These are phyloP conservation scores for Candida maltosa DNA, from an alignment of 805 yeast species.

Conservation along the genomic window DNA sequence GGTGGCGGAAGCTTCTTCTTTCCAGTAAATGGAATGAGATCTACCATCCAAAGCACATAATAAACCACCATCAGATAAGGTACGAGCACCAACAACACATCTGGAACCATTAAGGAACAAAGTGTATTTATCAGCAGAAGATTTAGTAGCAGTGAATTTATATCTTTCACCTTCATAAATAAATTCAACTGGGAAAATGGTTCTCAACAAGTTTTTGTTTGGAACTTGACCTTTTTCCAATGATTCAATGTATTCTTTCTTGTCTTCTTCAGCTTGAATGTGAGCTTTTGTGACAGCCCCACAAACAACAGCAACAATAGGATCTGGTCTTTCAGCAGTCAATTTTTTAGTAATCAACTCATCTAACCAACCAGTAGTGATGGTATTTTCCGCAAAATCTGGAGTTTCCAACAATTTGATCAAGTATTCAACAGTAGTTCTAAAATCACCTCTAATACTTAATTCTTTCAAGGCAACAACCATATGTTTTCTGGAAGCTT, in stretches of 20 bases:
- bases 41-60: constrained; percentile 85
- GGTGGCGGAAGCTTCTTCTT: constrained; percentile 94
- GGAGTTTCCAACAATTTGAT: constrained; percentile 94
- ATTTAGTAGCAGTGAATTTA: constrained; percentile 93
- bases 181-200: constrained; percentile 89
- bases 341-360: constrained; percentile 89
- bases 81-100: constrained; percentile 79
- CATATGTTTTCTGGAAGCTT: constrained; percentile 97
- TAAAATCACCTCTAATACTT: constrained; percentile 96
- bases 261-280: constrained; percentile 67
- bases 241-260: constrained; percentile 66
- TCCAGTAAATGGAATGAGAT: constrained; percentile 95
- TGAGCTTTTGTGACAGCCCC: constrained; percentile 98
- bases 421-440: constrained; percentile 96
- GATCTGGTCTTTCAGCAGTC: constrained; percentile 96
- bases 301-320: constrained; percentile 84
- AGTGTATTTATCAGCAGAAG: constrained; percentile 81
- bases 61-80: constrained; percentile 93
- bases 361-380: constrained; percentile 99
- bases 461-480: constrained; percentile 96
- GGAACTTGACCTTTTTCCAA: constrained; percentile 96
- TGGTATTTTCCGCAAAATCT: constrained; percentile 92
- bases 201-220: constrained; percentile 72
- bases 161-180: constrained; percentile 91
- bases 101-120: constrained; percentile 92